Base-by-base conservation (phyloP, 164 flowering plant species). In the Sextonia rubra region DNA sequence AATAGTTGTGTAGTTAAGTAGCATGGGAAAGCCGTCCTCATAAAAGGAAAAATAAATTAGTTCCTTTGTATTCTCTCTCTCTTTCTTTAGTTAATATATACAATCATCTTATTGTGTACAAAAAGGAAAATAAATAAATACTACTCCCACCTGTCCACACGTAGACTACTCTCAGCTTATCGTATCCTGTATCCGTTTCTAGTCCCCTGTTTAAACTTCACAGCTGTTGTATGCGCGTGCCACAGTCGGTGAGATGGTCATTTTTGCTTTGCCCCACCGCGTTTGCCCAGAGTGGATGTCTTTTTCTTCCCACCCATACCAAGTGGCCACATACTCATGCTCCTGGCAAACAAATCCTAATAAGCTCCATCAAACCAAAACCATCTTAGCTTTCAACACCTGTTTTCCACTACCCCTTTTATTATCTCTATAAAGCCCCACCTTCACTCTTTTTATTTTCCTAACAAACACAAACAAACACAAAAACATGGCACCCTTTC, bases 401-500 rank as follows among this genome's bases (percentile, higher is more conserved):
- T 71, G 73, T 44, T 44, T 58, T 67, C 66, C 77, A 49, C 76
- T 69, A 15, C 60, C 69, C 11, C 37, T 63, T 17, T 67, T 63
- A 8, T 48, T 14, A 64, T 48, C 29, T 48, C 64, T 61, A 56
- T 60, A 75, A 65, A 69, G 3, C 6, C 7, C 23, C 69, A 37
- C 62, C 56, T 52, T 48, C 15, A 24, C 18, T 25, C n/a, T n/a
- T n/a, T n/a, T n/a, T n/a, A n/a, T n/a, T n/a, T n/a, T 48, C 63
- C 48, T 12, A 22, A 44, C 48, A 29, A 70, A 12, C 58, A 15
- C 58, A 52, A 12, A 52, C 58, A 3, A 17, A 5, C 30, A 48
- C 15, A 69, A n/a, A 69, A 74, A 79, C 60, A 85, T 87, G 88
- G 83, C 75, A 74, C 1, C 76, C 71, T 77, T 79, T 60, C 69